Conservation (phyloP, 805 yeast genomes). For the Huiozyma sinensis region DNA sequence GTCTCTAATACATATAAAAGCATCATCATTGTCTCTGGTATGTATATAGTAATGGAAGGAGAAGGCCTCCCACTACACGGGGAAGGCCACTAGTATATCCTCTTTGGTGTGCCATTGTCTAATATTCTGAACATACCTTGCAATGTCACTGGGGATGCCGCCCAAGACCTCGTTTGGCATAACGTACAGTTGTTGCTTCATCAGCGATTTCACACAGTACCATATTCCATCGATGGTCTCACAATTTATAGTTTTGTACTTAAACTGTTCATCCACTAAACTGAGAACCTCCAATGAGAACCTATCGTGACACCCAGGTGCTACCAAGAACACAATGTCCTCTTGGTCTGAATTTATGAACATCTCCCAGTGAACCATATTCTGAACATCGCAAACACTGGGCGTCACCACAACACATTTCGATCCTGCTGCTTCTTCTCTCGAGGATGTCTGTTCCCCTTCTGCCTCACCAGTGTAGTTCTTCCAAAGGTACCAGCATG, state of each 20-base stretch:
- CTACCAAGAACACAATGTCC: constrained; percentile 24
- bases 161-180: constrained; percentile 17
- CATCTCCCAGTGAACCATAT: constrained; percentile 11
- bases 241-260: constrained; percentile 34
- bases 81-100: not conserved
- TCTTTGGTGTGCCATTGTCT: not conserved
- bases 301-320: constrained; percentile 19
- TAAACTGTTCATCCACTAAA: constrained; percentile 1
- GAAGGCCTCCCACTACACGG: not conserved
- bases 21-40: no score
- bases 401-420: constrained; percentile 14
- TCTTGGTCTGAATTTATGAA: no score
- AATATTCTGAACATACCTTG: constrained; percentile 22
- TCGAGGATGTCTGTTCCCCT: not conserved
- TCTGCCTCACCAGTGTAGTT: not conserved
- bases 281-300: not conserved
- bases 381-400: constrained; percentile 4
- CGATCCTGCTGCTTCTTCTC: constrained; percentile 2
- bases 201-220: constrained; percentile 45
- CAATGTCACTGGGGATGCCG: constrained; percentile 24
- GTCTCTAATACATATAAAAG: no score
- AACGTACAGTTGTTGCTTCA: constrained; percentile 28
- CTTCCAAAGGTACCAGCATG: constrained; percentile 7
- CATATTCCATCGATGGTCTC: constrained; percentile 40
- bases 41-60: no score